Evolutionary conservation across 2,329 filamentous ascomycete genomes (phyloP).

Genomic region (Stachybotrys echinatus): DNA sequence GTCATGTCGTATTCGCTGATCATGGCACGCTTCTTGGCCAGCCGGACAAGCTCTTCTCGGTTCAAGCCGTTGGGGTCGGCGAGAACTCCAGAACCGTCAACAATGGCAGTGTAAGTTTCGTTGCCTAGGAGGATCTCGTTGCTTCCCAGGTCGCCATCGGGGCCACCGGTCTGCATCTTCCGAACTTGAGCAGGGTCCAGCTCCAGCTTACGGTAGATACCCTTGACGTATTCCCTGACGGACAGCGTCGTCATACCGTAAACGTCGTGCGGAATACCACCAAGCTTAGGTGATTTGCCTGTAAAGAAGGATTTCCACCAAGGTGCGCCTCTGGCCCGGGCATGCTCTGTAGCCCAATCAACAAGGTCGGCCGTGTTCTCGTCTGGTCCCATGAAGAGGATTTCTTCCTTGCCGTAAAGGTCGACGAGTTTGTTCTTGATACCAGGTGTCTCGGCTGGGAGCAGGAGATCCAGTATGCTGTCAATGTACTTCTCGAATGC

Average conservation of each 20-base stretch:
- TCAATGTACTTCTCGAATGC: slow-evolving; percentile 99
- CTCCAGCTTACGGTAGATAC: slow-evolving; percentile 93
- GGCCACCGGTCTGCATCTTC: slow-evolving; percentile 97
- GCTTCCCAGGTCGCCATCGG: slow-evolving; percentile 92
- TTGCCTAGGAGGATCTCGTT: slow-evolving; percentile 96
- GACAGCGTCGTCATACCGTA: slow-evolving; percentile 99
- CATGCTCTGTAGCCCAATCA: slow-evolving; percentile 98
- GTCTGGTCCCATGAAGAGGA: slow-evolving; percentile 96
- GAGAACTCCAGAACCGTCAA: slow-evolving; percentile 94
- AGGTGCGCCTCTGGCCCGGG: slow-evolving; percentile 76
- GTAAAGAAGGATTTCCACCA: slow-evolving; percentile 99
- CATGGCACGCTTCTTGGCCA: slow-evolving; percentile 85
- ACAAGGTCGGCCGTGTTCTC: slow-evolving; percentile 98
- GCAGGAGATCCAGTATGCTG: slow-evolving; percentile 89
- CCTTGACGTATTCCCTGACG: slow-evolving; percentile 91
- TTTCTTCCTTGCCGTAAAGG: slow-evolving; percentile 89
- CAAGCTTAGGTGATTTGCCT: slow-evolving; percentile 91
- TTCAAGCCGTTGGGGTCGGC: slow-evolving; percentile 89
- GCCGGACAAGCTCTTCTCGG: slow-evolving; percentile 72
- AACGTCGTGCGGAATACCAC: slow-evolving; percentile 90
- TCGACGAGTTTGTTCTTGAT: slow-evolving; percentile 99
- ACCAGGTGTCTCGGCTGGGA: slow-evolving; percentile 84
- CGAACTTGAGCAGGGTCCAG: slow-evolving; percentile 78
- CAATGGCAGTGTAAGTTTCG: slow-evolving; percentile 90
- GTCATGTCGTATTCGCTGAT: slow-evolving; percentile 78